phyloP scores from a whole-genome alignment of 2,329 filamentous ascomycete species.

The Hymenoscyphus albidus region DNA sequence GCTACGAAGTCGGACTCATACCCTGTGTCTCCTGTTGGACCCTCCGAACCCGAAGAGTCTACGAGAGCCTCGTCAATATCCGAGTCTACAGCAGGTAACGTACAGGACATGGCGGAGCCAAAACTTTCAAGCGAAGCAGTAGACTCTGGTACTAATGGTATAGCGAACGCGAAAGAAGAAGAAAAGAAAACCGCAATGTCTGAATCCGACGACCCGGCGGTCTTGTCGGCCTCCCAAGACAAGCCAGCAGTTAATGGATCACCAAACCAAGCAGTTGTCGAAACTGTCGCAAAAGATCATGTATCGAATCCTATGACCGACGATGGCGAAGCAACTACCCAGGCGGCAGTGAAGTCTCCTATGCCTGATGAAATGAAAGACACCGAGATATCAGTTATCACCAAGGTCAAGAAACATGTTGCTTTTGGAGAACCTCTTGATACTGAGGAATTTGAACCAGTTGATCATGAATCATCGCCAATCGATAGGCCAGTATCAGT shows the following conservation, averaged over 20 bases:
- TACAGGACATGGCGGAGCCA: constrained; percentile 35
- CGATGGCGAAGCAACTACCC: not conserved
- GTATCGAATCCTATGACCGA: not conserved
- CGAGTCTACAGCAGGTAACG: constrained; percentile 58
- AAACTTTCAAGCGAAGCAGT: constrained; percentile 15
- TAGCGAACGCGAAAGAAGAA: not conserved
- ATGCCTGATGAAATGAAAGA: not conserved
- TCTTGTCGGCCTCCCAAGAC: too few relatives aligned
- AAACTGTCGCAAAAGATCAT: not conserved
- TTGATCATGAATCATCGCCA: not conserved
- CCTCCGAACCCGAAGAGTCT: constrained; percentile 51
- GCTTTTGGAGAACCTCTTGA: constrained; percentile 4
- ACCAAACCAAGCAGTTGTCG: not conserved
- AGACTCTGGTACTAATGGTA: not conserved
- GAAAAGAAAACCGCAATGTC: not conserved
- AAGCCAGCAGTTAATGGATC: too few relatives aligned
- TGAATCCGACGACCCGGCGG: not conserved
- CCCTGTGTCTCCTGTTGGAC: constrained; percentile 28
- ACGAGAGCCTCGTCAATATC: constrained; percentile 63
- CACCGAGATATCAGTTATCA: not conserved
- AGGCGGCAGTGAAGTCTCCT: not conserved
- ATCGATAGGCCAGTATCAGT: not conserved
- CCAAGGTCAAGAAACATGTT: constrained; percentile 6
- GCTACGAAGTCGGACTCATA: constrained; percentile 54
- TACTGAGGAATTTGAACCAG: not conserved